Evolutionary conservation across 495 filamentous ascomycete species (phyloP).

Genomic region (Cudoniella acicularis): DNA sequence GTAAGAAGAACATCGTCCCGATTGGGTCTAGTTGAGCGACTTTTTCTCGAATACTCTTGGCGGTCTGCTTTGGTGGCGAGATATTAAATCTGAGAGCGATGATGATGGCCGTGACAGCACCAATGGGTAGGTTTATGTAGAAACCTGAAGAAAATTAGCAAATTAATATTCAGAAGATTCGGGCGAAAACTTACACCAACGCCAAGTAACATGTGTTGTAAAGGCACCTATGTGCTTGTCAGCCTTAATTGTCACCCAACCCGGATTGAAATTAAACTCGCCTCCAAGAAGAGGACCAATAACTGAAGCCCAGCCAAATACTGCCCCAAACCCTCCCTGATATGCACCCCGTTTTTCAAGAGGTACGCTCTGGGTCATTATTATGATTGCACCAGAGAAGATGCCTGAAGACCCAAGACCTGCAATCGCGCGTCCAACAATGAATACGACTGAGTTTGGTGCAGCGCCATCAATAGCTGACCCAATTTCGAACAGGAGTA

Average conservation of each 20-base stretch:
- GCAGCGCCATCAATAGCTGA: conserved; percentile 53
- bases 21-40: conserved; percentile 38
- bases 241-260: too few species aligned
- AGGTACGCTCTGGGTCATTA: conserved; percentile 24
- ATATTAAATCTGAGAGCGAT: conserved; percentile 43
- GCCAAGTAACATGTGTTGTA: too few species aligned
- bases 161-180: too few species aligned
- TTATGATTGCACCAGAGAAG: conserved; percentile 37
- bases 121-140: conserved; percentile 63
- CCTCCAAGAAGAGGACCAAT: not conserved
- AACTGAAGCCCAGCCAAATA: not conserved
- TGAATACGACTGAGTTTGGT: conserved; percentile 45
- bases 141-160: conserved; percentile 43
- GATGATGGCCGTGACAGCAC: conserved; percentile 41
- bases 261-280: not conserved
- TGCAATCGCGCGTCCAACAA: conserved; percentile 52
- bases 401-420: conserved; percentile 23
- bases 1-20: conserved; percentile 37
- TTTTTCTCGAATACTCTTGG: conserved; percentile 36
- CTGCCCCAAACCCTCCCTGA: not conserved
- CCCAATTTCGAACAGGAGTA: conserved; percentile 43
- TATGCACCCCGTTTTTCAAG: not conserved
- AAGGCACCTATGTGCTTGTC: too few species aligned
- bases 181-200: too few species aligned
- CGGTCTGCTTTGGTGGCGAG: conserved; percentile 18